Base-by-base conservation (phyloP, 345 rosid genomes). In the Odontarrhena argentea region DNA sequence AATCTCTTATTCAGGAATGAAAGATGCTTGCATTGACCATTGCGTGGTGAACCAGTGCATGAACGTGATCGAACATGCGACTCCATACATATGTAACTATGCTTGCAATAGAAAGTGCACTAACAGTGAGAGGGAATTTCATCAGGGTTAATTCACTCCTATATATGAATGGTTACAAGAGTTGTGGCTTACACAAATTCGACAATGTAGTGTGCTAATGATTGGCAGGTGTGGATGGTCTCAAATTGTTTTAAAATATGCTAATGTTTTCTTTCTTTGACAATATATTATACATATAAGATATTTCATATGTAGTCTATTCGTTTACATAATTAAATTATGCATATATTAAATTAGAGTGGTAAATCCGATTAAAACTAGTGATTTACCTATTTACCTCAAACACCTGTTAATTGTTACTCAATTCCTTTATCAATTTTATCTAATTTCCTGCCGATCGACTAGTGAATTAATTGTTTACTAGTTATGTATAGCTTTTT, bases 21-120 rank as follows among this genome's bases (percentile, higher is more conserved):
- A 38, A 40, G 68, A 51, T 26, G 68, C 14, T 13, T 64, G 68
- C 48, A 50, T 38, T 15, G 59, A 64, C 14, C 69, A 64, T 64
- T 64, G 69, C 36, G 9, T 51, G 15, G 69, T 64, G 15, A 50
- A 51, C 41, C n/a, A 51, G 12, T 64, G 69, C 30, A 50, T 64
- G 69, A 51, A 64, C 9, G 69, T 9, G 14, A 1, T 64, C 41
- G n/a, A 38, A 40, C 28, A 63, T 50, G 68, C 68, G 28, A 63
- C 57, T 63, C 68, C 68, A 38, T 63, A 63, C 48, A 63, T 63
- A 63, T 51, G 68, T 40, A 44, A 40, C 3, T 64, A 64, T 51
- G 69, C 18, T 64, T 64, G 68, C 48, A 50, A 25, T 37, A 63
- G 68, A 63, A 63, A 48, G 49, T 50, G 68, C 28, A 13, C 1